Evolutionary conservation across 495 filamentous ascomycete genomes (phyloP).

Genomic region (Staphylotrichum longicolle): DNA sequence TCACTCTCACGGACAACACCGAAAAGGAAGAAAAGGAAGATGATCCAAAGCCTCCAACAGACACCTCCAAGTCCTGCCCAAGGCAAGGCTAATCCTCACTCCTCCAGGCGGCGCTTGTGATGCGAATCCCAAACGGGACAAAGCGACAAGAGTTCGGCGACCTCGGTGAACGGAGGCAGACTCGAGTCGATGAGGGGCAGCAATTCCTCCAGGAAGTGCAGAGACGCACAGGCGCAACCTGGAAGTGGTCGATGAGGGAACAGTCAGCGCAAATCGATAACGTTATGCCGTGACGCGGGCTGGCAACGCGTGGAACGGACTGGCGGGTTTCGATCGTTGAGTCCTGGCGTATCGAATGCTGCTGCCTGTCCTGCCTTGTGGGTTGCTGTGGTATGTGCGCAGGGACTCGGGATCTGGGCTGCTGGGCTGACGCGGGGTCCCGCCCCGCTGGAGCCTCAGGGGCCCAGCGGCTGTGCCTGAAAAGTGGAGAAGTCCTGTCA

Average conservation of each 20-base stretch:
- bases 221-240: too few species aligned
- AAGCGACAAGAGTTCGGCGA: too few species aligned
- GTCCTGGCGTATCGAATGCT: slow-evolving; percentile 18
- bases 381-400: slow-evolving; percentile 11
- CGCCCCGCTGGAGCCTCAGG: not conserved
- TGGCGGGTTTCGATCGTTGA: not conserved
- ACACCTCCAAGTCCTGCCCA: not conserved
- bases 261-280: not conserved
- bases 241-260: too few species aligned
- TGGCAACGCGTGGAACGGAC: not conserved
- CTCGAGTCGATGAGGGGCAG: too few species aligned
- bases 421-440: slow-evolving; percentile 3
- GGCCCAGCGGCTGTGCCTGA: slow-evolving; percentile 4
- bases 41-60: not conserved
- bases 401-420: not conserved
- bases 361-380: slow-evolving; percentile 14
- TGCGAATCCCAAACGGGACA: not conserved
- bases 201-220: too few species aligned
- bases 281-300: not conserved
- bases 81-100: not conserved
- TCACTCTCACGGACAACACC: not conserved
- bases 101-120: slow-evolving; percentile 1
- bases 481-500: not conserved
- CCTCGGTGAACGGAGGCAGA: too few species aligned
- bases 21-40: not conserved